Percentiles rank a stretch among this genome's conserved stretches.
Evolutionary conservation across 106 monocot genomes (phyloP).

Genomic region (Platanthera zijinensis): DNA sequence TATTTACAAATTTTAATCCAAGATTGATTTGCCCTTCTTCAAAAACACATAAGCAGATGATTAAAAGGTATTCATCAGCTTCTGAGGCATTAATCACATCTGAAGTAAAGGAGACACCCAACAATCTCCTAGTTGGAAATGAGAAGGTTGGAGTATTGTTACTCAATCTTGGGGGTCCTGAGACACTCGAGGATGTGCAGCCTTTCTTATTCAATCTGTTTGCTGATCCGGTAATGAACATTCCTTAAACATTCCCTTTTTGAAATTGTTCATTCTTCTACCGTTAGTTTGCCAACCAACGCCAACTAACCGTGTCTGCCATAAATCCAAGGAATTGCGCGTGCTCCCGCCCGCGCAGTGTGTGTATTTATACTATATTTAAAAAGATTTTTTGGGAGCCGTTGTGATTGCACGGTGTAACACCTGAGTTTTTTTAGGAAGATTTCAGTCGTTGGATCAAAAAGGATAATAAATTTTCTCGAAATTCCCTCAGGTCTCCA

Average conservation of each 20-base stretch:
- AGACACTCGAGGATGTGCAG: conserved; percentile 96
- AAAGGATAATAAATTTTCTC: no score
- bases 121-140: conserved; percentile 34
- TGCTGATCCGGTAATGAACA: conserved; percentile 74
- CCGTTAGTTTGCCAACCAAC: not conserved
- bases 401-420: no score
- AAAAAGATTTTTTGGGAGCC: no score
- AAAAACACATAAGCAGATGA: conserved; percentile 7
- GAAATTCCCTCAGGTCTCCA: no score
- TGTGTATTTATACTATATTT: no score
- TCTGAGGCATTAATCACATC: conserved; percentile 59
- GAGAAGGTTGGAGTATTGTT: conserved; percentile 86
- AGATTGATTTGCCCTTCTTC: conserved; percentile 19
- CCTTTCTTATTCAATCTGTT: conserved; percentile 98
- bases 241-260: not conserved
- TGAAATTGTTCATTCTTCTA: not conserved
- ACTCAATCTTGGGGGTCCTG: conserved; percentile 96
- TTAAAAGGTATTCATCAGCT: conserved; percentile 38
- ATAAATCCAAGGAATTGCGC: not conserved
- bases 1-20: conserved; percentile 19
- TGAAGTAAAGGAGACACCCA: conserved; percentile 26
- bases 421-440: no score
- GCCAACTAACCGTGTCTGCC: not conserved
- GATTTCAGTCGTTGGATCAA: no score
- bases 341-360: no score